Percentiles rank a stretch among this genome's conserved stretches.
Evolutionary conservation across 352 stramenopile genomes (phyloP).

Genomic region (Blastocystis sp.): DNA sequence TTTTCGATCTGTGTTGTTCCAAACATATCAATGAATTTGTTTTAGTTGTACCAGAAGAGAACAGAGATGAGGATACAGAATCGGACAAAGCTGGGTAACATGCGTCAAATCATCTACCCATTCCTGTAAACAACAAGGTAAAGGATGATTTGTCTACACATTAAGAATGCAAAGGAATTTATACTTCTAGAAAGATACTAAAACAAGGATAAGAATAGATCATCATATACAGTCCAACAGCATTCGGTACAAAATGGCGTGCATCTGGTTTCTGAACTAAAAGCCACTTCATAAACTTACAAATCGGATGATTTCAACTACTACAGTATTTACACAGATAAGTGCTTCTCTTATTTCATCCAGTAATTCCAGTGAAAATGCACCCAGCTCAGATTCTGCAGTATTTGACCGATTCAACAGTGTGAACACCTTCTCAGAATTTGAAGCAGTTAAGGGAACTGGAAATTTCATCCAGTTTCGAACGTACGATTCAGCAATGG

Average conservation of each 20-base stretch:
- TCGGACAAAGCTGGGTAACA: not conserved
- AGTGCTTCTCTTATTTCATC: not conserved
- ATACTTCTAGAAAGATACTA: slow-evolving; percentile 1
- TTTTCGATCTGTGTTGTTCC: no score
- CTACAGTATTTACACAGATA: not conserved
- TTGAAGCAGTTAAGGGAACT: not conserved
- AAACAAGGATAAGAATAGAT: slow-evolving; percentile 16
- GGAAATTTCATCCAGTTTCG: slow-evolving; percentile 23
- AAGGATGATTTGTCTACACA: not conserved
- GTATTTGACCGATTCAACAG: not conserved
- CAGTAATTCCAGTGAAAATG: not conserved
- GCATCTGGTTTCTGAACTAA: not conserved
- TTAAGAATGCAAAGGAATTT: not conserved
- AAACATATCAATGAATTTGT: not conserved
- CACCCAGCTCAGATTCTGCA: not conserved
- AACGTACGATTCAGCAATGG: slow-evolving; percentile 4
- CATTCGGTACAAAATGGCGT: slow-evolving; percentile 33
- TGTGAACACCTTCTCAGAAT: not conserved
- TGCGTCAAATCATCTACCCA: slow-evolving; percentile 14
- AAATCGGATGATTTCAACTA: not conserved
- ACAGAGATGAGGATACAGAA: slow-evolving; percentile 17
- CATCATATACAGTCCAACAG: not conserved
- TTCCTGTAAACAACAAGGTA: not conserved
- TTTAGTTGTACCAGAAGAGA: not conserved
- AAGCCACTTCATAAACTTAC: not conserved